Base-by-base conservation (phyloP, 2,329 filamentous ascomycete genomes). In the Calonectria henricotiae region DNA sequence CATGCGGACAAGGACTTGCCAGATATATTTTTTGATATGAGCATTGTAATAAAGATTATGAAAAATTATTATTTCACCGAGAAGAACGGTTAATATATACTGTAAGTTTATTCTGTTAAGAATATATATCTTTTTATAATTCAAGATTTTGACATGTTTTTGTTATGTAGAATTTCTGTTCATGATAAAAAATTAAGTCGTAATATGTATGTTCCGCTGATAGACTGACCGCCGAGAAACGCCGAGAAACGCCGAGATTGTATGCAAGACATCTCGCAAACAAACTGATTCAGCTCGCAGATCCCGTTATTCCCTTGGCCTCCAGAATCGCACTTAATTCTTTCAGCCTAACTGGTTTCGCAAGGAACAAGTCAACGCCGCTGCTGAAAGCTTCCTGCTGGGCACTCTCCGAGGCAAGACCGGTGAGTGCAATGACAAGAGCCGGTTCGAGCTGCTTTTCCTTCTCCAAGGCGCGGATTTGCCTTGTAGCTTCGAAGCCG, bases 351-450 rank as follows among this genome's bases (percentile, higher is more conserved):
- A 89, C 86, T 0, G 88, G 88, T 73, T 89, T 89, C 39, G 88
- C 88, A 20, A 90, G 73, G 64, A 89, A 89, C 8, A 89, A 66
- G 69, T 90, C 87, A 7, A 89, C 82, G 0, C 88, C 88, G 60
- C 84, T 86, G 1, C 83, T 85, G 62, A 87, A 84, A 0, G 88
- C 88, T 68, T 89, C 88, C 54, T 87, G 83, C 67, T 88, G 85
- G 0, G 86, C 85, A 23, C 83, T 83, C 0, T 83, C 80, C 17
- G 86, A 87, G 0, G 86, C 87, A 1, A 89, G 77, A 0, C 88
- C 88, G 0, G 88, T 88, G 1, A 90, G 78, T 0, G 87, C 88
- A 32, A 90, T 85, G 25, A 90, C 85, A 3, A 83, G 80, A 1
- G 83, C 83, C 0, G 85, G 84, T 0, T 79, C 70, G 0, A 87